Evolutionary conservation across 345 rosid genomes (phyloP).

Genomic region (Geranium rotundifolium): DNA sequence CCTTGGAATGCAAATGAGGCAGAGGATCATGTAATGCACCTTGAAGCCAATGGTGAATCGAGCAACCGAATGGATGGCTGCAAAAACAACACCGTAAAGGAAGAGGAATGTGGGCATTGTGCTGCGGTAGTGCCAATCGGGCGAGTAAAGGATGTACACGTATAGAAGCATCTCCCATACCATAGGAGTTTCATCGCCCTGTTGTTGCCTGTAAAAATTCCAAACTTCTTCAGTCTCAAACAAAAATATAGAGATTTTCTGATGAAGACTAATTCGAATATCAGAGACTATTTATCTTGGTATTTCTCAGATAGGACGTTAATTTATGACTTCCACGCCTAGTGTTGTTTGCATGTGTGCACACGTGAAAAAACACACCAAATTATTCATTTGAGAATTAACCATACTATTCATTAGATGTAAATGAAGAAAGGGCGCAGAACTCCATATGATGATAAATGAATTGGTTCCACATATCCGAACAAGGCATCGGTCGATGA

Average conservation of each 20-base stretch:
- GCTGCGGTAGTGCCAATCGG: constrained; percentile 95
- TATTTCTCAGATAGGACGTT: no score
- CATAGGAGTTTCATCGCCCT: constrained; percentile 97
- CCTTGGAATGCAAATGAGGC: constrained; percentile 84
- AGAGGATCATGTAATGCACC: constrained; percentile 62
- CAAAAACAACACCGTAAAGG: constrained; percentile 75
- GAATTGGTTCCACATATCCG: no score
- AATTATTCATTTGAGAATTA: no score
- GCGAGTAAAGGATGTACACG: constrained; percentile 87
- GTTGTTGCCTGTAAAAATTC: constrained; percentile 58
- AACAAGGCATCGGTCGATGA: no score
- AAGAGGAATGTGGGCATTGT: constrained; percentile 95
- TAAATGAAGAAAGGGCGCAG: no score
- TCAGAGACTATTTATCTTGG: not conserved
- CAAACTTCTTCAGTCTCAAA: not conserved
- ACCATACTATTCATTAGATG: no score
- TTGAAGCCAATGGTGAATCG: constrained; percentile 77
- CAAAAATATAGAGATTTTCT: no score
- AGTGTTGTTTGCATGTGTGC: no score
- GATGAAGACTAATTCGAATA: not conserved
- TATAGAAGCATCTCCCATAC: constrained; percentile 98
- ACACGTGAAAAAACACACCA: no score
- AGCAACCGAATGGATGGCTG: constrained; percentile 46
- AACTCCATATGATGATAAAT: no score
- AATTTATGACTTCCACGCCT: no score